Evolutionary conservation across 495 filamentous ascomycete genomes (phyloP), one percentile per base, ranked within the genome.

Genomic region (Tuber aestivum): DNA sequence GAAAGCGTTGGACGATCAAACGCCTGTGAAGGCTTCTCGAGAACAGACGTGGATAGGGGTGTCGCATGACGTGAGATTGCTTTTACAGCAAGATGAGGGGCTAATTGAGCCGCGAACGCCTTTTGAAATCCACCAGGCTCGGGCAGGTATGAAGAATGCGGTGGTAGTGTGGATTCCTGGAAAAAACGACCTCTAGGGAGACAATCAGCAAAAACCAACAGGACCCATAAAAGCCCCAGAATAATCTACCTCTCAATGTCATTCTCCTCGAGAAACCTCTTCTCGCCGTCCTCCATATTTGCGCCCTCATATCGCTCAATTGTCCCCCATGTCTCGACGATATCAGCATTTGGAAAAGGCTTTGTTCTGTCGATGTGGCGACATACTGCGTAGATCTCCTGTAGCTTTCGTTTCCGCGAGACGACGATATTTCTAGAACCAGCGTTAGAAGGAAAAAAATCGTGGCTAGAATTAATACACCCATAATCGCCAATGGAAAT

Each of bases 331-430:
- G 70, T 44, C 32, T 72, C 71, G 40, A 82, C 72, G 23, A 77
- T 77, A 40, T 77, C 80, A 72, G 71, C 69, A 75, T 75, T 77
- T 48, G 81, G 76, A 72, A 83, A 77, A 45, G 69, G 50, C 65
- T 79, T 81, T 48, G 74, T 71, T 35, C 76, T 72, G 32, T 81
- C 76, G 72, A 81, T 72, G 74, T 83, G 75, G 10, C 74, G 75
- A 70, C 79, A 76, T 72, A 83, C 81, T 65, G 78, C 75, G 68
- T 83, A 83, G 41, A 83, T 73, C 37, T 83, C 81, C 48, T 79
- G 78, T 41, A 83, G 76, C 56, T 83, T 83, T 70, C 81, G 81
- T 72, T 83, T 83, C 41, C 81, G 79, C 68, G 81, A 83, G 61
- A 77, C 70, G 72, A 81, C 73, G 56, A 81, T 70, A 71, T 70